These are phyloP conservation scores for Dendrocalamus sinicus DNA, from an alignment of 176 grass and related monocot species.

Conservation along the genomic window DNA sequence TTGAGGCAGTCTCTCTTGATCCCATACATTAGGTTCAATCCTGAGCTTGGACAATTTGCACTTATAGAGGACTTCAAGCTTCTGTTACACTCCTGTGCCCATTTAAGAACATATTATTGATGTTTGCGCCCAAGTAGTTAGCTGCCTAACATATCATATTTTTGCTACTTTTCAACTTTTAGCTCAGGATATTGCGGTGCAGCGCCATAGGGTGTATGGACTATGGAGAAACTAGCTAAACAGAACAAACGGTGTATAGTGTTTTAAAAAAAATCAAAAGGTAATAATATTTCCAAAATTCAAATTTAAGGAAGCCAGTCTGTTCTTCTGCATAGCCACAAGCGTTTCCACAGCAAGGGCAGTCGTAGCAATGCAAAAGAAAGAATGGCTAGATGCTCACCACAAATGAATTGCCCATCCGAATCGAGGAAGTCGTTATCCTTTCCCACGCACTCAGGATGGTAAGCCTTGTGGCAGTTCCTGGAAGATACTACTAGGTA, in stretches of 20 bases:
- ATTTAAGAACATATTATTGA: neutral
- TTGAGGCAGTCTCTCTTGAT: neutral
- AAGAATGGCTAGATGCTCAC: conserved; percentile 56
- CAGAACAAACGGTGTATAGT: neutral
- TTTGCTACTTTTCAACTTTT: neutral
- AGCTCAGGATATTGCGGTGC: neutral
- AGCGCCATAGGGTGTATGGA: neutral
- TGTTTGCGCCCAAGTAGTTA: neutral
- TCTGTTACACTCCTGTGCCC: neutral
- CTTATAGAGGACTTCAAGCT: neutral
- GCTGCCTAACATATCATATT: neutral
- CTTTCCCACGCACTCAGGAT: conserved; percentile 67
- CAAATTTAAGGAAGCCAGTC: neutral
- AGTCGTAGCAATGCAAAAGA: conserved; percentile 15
- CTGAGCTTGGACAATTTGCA: neutral
- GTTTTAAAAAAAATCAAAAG: neutral
- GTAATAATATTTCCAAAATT: neutral
- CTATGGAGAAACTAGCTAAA: neutral
- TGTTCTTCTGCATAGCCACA: neutral
- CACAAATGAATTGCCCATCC: conserved; percentile 73
- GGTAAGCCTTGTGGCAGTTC: conserved; percentile 90
- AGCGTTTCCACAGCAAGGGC: neutral
- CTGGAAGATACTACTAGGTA: conserved; percentile 51
- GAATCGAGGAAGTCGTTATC: conserved; percentile 63
- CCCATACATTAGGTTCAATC: conserved; percentile 1